These are phyloP conservation scores for Microcos paniculata DNA, from an alignment of 345 rosid species.

Conservation along the genomic window DNA sequence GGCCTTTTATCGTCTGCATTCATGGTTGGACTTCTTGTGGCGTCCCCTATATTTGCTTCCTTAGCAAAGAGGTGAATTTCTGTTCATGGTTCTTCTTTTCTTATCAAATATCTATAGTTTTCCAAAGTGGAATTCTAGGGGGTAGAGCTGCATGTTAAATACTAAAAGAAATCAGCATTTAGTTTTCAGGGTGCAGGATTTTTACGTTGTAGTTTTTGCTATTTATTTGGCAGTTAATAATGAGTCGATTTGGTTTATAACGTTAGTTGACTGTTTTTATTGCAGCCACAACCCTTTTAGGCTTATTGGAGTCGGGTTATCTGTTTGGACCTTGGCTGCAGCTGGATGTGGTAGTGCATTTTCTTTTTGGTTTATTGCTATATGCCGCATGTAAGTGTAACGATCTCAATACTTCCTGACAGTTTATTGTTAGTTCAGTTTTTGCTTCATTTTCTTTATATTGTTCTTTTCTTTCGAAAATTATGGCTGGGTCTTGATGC, in stretches of 20 bases:
- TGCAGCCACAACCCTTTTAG: conserved; percentile 86
- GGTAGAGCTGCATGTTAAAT: not conserved
- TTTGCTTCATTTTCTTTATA: conserved; percentile 4
- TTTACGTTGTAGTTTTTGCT: not conserved
- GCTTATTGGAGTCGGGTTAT: conserved; percentile 85
- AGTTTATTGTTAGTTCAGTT: not conserved
- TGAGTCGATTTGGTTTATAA: not conserved
- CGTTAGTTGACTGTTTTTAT: not conserved
- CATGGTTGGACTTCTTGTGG: conserved; percentile 94
- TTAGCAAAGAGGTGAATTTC: conserved; percentile 67
- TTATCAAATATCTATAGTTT: not conserved
- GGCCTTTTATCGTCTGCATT: conserved; percentile 96
- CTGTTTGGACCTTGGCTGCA: conserved; percentile 87
- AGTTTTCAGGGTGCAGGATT: not conserved
- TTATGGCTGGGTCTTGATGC: not conserved
- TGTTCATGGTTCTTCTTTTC: not conserved
- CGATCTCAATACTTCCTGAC: conserved; percentile 1
- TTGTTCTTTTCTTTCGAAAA: not conserved
- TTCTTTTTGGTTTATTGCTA: conserved; percentile 80
- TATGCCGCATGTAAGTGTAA: conserved; percentile 74
- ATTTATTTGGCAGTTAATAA: not conserved
- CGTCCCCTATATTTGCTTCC: conserved; percentile 91
- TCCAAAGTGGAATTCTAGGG: not conserved
- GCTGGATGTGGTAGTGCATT: conserved; percentile 77
- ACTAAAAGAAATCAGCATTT: not conserved